Evolutionary conservation across 176 grass and related monocot species (phyloP), one percentile per base, ranked within the genome.

Genomic region (Zoysia pacifica): DNA sequence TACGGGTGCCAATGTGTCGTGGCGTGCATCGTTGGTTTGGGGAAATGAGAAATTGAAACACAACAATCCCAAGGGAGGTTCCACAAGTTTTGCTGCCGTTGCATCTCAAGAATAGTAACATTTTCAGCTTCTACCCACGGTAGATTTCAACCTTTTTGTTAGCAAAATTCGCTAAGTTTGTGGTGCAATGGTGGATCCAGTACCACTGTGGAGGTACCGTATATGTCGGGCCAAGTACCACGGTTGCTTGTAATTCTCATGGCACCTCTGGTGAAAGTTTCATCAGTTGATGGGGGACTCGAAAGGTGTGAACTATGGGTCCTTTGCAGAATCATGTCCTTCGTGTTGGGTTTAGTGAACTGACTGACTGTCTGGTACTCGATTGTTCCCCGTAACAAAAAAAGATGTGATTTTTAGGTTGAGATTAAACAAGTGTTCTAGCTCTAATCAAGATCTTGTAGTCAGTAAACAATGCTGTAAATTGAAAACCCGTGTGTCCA

Each of bases 401-500:
- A 68, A 79, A 69, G 71, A 56, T 60, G 20, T 15, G 49, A 66
- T n/a, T 55, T 84, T 79, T 75, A 86, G 83, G 80, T 76, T 54
- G 56, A 15, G 48, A 70, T 79, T 86, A 91, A 90, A 90, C 62
- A 82, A 87, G 28, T 28, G 28, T 61, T 81, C 67, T 54, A 52
- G 28, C 93, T 72, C 72, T 63, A 72, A 68, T 70, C 87, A 79
- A 86, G 67, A 84, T 82, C 85, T 97, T 88, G 93, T 78, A 56
- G 37, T 72, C 67, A 84, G 85, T 89, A 88, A 97, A 90, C 82
- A 82, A 87, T 86, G 76, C 49, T 76, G 77, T 40, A 51, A 85
- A 69, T 19, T 56, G 65, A 69, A 79, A 46, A 51, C 61, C 38
- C 37, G 43, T 51, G 54, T 42, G 59, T 50, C 65, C 71, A 83